A percentile compares a stretch with the other conserved stretches of the same genome.
Conservation (phyloP, 768 basidiomycete genomes). For the Leccinum rimulosum region DNA sequence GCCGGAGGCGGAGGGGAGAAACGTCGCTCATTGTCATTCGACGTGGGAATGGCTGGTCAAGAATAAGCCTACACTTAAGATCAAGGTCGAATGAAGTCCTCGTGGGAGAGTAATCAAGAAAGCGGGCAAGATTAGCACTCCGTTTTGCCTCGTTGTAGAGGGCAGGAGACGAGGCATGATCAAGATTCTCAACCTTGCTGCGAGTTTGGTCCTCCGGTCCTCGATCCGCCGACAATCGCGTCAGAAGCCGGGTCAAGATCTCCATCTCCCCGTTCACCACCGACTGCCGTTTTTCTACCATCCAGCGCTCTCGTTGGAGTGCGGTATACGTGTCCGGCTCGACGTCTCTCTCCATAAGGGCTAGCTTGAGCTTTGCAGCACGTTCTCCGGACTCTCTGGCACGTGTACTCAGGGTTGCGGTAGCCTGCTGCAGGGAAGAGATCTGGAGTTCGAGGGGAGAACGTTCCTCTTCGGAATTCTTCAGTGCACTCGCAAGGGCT, state of each 20-base stretch:
- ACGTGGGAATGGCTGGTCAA: constrained; percentile 31
- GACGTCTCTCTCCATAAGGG: constrained; percentile 37
- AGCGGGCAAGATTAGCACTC: constrained; percentile 38
- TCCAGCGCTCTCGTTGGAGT: constrained; percentile 48
- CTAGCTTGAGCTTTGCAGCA: constrained; percentile 37
- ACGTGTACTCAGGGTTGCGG: constrained; percentile 40
- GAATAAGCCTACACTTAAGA: constrained; percentile 30
- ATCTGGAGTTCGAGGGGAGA: constrained; percentile 48
- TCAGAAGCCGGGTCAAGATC: constrained; percentile 36
- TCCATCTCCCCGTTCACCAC: constrained; percentile 38
- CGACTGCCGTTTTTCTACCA: constrained; percentile 44
- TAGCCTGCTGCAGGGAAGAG: constrained; percentile 43
- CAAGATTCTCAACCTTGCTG: constrained; percentile 13
- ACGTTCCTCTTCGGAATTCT: constrained; percentile 33
- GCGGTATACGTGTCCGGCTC: constrained; percentile 38
- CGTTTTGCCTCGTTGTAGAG: constrained; percentile 26
- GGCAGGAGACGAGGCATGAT: constrained; percentile 10
- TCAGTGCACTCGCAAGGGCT: constrained; percentile 37
- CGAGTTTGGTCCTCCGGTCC: constrained; percentile 10
- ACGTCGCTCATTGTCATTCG: constrained; percentile 37
- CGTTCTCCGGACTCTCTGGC: constrained; percentile 45
- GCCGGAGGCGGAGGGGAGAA: constrained; percentile 34
- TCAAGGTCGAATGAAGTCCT: constrained; percentile 31
- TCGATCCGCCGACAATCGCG: constrained; percentile 30
- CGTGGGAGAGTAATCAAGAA: constrained; percentile 37